These are phyloP conservation scores for Musa troglodytarum DNA, from an alignment of 176 grass and related monocot genomes.

Conservation along the genomic window DNA sequence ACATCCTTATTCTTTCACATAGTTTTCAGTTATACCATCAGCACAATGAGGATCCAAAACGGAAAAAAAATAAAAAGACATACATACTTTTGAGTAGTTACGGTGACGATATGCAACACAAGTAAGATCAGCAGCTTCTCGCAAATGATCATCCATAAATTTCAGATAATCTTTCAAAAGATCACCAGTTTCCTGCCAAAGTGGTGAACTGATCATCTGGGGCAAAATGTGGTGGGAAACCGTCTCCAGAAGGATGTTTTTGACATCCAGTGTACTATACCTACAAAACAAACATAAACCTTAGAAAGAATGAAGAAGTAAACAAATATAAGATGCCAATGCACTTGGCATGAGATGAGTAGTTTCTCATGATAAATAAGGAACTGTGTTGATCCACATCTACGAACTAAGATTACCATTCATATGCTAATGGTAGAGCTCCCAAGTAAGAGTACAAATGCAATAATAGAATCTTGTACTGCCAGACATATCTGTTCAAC, in stretches of 20 bases:
- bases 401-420: constrained; percentile 46
- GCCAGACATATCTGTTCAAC: constrained; percentile 69
- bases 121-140: constrained; percentile 93
- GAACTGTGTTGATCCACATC: background rate
- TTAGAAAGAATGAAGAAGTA: constrained; percentile 4
- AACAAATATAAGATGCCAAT: background rate
- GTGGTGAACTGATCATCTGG: constrained; percentile 68
- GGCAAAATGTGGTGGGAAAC: constrained; percentile 80
- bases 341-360: background rate
- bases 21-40: too few species aligned
- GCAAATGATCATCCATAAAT: constrained; percentile 96
- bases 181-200: constrained; percentile 54
- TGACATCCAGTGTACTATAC: constrained; percentile 78
- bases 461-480: constrained; percentile 73
- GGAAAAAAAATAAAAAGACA: background rate
- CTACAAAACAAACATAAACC: constrained; percentile 32
- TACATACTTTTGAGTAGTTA: constrained; percentile 76
- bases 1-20: too few species aligned
- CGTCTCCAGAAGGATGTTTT: constrained; percentile 92
- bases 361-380: constrained; percentile 14
- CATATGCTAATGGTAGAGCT: constrained; percentile 67
- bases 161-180: constrained; percentile 82
- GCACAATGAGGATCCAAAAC: background rate
- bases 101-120: constrained; percentile 84
- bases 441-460: constrained; percentile 80